Evolutionary conservation across 2,329 filamentous ascomycete species (phyloP), one percentile per base, ranked within the genome.

Genomic region (Colletotrichum sp.): DNA sequence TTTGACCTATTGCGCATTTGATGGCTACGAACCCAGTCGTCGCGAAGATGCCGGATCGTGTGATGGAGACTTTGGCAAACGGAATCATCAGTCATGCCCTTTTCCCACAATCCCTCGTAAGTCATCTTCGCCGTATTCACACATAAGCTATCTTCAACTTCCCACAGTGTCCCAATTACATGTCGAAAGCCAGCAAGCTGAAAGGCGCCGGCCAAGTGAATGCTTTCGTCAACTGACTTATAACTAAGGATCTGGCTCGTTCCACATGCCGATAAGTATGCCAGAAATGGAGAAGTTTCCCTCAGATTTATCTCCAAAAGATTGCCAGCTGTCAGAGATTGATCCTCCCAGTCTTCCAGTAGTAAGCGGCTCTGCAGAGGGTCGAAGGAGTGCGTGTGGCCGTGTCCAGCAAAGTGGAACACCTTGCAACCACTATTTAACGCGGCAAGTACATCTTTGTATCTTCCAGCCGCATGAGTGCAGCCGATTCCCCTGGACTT

Each of bases 331-430:
- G 77, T 77, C 1, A 81, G 65, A 1, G 71, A 76, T 15, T 72
- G n/a, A 4, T 34, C 10, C 1, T 64, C 2, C 34, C 32, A 52
- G 30, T 78, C 72, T 26, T 75, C 18, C 4, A 79, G 13, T 3
- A 77, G n/a, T 2, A 80, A 48, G 2, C 18, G 16, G 39, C 78
- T 79, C 59, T 71, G 39, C 1, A 67, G 72, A 5, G 78, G 78
- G 59, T 80, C 70, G 10, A 48, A 0, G 0, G 22, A 9, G 2
- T 73, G 18, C 2, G 66, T 59, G 2, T 30, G 1, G 2, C 83
- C 85, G 64, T 86, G 86, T 6, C 86, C 84, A 3, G 86, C 85
- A 69, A 88, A 88, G 75, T 88, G 86, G 72, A 87, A 85, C 6
- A 87, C 82, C 8, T 48, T 48, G 9, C 79, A 77, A 77, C 82